phyloP scores from a whole-genome alignment of 2,329 filamentous ascomycete species.

The Aspergillus costaricaensis region DNA sequence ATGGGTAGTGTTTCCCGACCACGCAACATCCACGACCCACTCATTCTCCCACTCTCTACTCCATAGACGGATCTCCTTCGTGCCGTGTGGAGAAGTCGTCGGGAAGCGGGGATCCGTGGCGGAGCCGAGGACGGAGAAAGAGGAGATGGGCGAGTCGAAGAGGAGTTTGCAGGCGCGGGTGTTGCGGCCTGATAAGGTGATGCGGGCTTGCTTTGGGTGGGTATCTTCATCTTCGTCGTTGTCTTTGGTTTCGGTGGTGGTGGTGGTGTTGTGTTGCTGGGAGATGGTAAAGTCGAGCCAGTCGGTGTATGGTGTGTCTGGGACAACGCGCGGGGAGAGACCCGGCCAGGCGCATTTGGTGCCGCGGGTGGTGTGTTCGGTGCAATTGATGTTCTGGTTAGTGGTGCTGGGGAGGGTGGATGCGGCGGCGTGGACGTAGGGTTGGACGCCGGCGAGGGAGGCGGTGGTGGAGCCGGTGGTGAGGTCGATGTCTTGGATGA shows the following conservation, averaged over 20 bases:
- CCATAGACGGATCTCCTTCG: conserved; percentile 75
- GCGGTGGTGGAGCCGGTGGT: conserved; percentile 71
- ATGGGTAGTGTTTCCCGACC: conserved; percentile 33
- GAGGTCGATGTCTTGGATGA: conserved; percentile 78
- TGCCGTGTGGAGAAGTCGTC: conserved; percentile 62
- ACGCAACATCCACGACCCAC: conserved; percentile 75
- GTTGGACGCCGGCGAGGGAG: conserved; percentile 66
- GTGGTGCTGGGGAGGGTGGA: conserved; percentile 69
- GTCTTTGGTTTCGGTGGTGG: not conserved
- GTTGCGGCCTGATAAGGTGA: conserved; percentile 70
- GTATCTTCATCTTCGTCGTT: conserved; percentile 33
- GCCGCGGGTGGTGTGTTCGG: conserved; percentile 41
- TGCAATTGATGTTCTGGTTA: conserved; percentile 62
- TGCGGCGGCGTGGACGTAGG: conserved; percentile 69
- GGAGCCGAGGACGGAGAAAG: conserved; percentile 65
- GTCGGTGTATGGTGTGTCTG: conserved; percentile 46
- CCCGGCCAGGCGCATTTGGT: conserved; percentile 71
- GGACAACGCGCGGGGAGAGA: conserved; percentile 64
- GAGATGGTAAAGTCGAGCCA: conserved; percentile 70
- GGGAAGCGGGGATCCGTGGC: conserved; percentile 66
- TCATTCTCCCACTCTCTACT: conserved; percentile 74
- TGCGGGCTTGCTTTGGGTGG: conserved; percentile 49
- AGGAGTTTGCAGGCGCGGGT: conserved; percentile 76
- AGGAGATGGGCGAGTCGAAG: conserved; percentile 68
- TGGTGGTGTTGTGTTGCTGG: conserved; percentile 5